Conservation (phyloP, 352 stramenopile genomes). For the Pythium rishiriense region DNA sequence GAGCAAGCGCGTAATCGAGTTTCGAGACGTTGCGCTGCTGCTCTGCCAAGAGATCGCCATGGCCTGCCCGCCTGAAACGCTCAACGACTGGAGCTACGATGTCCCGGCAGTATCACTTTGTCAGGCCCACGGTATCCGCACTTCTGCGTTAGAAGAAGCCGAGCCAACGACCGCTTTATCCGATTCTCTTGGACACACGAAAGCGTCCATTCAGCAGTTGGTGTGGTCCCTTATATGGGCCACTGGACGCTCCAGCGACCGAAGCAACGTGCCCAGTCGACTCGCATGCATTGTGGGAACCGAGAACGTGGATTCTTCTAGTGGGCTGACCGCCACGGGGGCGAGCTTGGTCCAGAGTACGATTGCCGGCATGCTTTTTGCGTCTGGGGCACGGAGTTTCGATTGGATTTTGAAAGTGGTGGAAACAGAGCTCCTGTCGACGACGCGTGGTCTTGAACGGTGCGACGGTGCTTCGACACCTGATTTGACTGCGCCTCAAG, state of each 20-base stretch:
- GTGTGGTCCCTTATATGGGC: conserved; percentile 17
- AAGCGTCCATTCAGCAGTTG: neutral
- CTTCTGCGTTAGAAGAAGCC: neutral
- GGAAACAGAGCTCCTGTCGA: conserved; percentile 21
- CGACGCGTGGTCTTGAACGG: neutral
- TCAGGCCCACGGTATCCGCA: neutral
- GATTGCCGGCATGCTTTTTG: conserved; percentile 35
- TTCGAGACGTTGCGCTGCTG: conserved; percentile 12
- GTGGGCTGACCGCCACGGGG: conserved; percentile 17
- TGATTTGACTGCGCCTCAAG: conserved; percentile 24
- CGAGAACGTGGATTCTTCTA: neutral
- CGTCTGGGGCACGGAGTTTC: conserved; percentile 26
- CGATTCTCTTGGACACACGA: neutral
- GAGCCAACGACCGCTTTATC: no score
- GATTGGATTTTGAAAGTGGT: conserved; percentile 11
- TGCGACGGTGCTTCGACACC: neutral
- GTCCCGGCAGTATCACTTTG: neutral
- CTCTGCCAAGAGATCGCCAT: conserved; percentile 14
- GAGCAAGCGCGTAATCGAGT: neutral
- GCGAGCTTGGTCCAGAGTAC: conserved; percentile 28
- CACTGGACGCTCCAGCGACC: neutral
- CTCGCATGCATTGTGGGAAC: neutral
- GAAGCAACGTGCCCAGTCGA: neutral
- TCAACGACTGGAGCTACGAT: neutral
- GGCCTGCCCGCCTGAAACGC: neutral